These are phyloP conservation scores for Pyricularia pennisetigena DNA, from an alignment of 2,329 filamentous ascomycete species.

Conservation along the genomic window DNA sequence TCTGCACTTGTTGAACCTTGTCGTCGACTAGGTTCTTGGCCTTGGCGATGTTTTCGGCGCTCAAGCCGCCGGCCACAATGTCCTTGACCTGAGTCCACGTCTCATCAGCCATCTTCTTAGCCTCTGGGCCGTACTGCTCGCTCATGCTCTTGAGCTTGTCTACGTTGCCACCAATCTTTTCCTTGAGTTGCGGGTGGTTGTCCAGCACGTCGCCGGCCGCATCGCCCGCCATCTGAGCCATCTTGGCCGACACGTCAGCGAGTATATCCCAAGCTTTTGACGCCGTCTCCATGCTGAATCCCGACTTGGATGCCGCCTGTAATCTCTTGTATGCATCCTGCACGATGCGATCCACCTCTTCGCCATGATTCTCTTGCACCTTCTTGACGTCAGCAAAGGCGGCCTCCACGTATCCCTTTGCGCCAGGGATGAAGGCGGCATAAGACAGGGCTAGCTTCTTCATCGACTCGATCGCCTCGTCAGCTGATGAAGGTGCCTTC, in stretches of 20 bases:
- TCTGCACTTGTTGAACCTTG: constrained; percentile 56
- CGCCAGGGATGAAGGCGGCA: constrained; percentile 62
- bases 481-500: constrained; percentile 48
- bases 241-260: constrained; percentile 47
- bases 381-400: constrained; percentile 63
- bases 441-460: constrained; percentile 44
- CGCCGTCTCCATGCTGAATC: constrained; percentile 53
- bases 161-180: constrained; percentile 59
- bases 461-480: constrained; percentile 48
- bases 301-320: constrained; percentile 47
- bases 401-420: constrained; percentile 55
- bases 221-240: constrained; percentile 53
- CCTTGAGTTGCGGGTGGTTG: constrained; percentile 64
- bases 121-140: constrained; percentile 62
- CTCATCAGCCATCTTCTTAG: constrained; percentile 65
- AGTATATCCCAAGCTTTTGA: constrained; percentile 52
- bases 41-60: constrained; percentile 38
- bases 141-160: constrained; percentile 61
- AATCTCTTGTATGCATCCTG: constrained; percentile 58
- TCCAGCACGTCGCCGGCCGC: constrained; percentile 56
- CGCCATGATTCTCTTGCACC: constrained; percentile 54
- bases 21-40: constrained; percentile 56
- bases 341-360: constrained; percentile 62
- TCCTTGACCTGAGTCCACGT: constrained; percentile 59
- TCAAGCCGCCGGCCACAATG: constrained; percentile 52